Percentiles rank a stretch among this genome's conserved stretches.
phyloP scores from a whole-genome alignment of 805 yeast species.

The Yamadazyma takamatsuzukensis region DNA sequence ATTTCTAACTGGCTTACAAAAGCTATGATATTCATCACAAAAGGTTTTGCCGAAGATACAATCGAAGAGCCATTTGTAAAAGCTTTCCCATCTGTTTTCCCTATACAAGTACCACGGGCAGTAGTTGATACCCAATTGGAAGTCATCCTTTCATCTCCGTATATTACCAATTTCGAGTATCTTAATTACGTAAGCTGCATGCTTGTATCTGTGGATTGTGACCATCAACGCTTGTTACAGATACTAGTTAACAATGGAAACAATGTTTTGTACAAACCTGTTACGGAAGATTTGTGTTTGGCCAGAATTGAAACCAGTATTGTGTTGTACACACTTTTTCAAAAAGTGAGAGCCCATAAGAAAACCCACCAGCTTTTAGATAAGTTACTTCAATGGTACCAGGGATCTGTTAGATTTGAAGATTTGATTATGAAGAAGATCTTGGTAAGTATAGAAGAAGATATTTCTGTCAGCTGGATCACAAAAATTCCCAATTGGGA shows the following conservation, averaged over 20 bases:
- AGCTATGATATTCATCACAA: conserved; percentile 58
- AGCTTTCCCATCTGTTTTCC: no score
- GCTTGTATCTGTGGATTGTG: conserved; percentile 33
- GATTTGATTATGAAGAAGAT: conserved; percentile 62
- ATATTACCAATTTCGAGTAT: conserved; percentile 42
- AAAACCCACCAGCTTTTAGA: conserved; percentile 45
- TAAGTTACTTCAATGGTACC: conserved; percentile 45
- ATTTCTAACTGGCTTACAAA: conserved; percentile 51
- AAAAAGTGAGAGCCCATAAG: conserved; percentile 31
- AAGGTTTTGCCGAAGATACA: conserved; percentile 52
- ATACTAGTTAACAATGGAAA: conserved; percentile 49
- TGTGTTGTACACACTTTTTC: conserved; percentile 47
- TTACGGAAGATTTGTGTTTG: conserved; percentile 16
- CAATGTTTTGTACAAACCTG: conserved; percentile 28
- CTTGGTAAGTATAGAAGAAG: conserved; percentile 55
- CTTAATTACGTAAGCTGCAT: conserved; percentile 44
- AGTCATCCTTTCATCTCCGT: conserved; percentile 46
- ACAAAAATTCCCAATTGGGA: conserved; percentile 64
- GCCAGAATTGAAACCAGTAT: conserved; percentile 43
- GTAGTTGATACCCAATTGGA: conserved; percentile 64
- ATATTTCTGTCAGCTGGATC: conserved; percentile 60
- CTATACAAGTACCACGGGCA: conserved; percentile 34
- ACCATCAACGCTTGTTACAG: conserved; percentile 51
- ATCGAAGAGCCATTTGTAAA: conserved; percentile 16
- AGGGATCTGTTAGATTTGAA: conserved; percentile 58